A percentile compares a stretch with the other conserved stretches of the same genome.
These are phyloP conservation scores for Sonneratia caseolaris DNA, from an alignment of 345 rosid genomes.

Conservation along the genomic window DNA sequence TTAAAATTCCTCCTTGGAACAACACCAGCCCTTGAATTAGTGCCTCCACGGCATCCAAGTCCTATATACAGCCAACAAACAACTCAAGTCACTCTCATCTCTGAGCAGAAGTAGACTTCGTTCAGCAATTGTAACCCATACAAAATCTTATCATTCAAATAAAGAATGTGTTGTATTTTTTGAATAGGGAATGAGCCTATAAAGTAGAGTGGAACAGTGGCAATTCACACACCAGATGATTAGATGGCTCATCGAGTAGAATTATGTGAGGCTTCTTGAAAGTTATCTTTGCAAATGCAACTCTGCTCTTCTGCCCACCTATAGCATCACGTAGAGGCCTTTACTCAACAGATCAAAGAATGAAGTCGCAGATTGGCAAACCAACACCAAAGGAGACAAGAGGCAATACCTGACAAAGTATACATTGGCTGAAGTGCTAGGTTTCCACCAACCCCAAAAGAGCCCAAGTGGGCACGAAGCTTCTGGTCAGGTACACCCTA, in stretches of 20 bases:
- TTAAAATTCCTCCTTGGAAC: constrained; percentile 95
- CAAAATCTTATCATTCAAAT: neutral
- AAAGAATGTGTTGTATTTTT: neutral
- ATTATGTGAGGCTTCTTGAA: constrained; percentile 97
- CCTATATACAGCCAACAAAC: constrained; percentile 33
- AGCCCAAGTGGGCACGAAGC: constrained; percentile 87
- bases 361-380: neutral
- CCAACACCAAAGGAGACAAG: neutral
- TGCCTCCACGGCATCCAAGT: constrained; percentile 98
- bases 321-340: neutral
- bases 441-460: constrained; percentile 95
- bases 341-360: neutral
- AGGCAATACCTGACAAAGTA: constrained; percentile 71
- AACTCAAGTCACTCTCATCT: neutral
- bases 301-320: constrained; percentile 99
- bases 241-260: constrained; percentile 96
- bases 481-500: constrained; percentile 97
- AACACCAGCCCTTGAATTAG: constrained; percentile 93
- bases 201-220: neutral
- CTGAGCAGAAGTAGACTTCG: neutral
- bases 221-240: constrained; percentile 88
- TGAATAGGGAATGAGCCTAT: neutral
- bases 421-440: constrained; percentile 99
- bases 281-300: constrained; percentile 95
- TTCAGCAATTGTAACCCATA: neutral